Evolutionary conservation across 2,329 filamentous ascomycete genomes (phyloP).

Genomic region (Westerdykella aurantiaca): DNA sequence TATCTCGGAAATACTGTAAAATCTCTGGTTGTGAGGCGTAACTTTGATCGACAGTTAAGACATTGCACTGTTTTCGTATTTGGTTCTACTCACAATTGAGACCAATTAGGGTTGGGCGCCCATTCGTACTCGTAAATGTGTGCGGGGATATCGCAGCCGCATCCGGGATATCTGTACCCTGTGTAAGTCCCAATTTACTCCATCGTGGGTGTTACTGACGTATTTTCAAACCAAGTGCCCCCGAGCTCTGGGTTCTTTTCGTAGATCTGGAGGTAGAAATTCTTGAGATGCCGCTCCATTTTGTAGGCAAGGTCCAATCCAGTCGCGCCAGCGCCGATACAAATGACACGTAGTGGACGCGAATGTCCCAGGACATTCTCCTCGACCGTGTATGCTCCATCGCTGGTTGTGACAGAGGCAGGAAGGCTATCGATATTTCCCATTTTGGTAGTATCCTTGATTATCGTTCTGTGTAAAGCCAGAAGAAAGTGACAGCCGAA

Average conservation of each 20-base stretch:
- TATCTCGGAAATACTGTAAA: conserved; percentile 27
- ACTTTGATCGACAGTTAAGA: too few relatives aligned
- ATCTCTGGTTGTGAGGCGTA: conserved; percentile 34
- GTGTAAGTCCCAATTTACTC: conserved; percentile 40
- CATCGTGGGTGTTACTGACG: conserved; percentile 24
- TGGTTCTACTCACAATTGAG: too few relatives aligned
- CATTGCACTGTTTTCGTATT: too few relatives aligned
- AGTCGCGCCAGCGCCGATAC: conserved; percentile 30
- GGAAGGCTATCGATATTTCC: too few relatives aligned
- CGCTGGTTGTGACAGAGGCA: too few relatives aligned
- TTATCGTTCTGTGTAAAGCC: too few relatives aligned
- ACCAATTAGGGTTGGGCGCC: conserved; percentile 35
- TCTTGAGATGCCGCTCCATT: conserved; percentile 32
- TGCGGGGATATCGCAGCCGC: conserved; percentile 30
- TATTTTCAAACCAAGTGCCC: too few relatives aligned
- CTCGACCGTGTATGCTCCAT: too few relatives aligned
- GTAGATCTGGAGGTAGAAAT: conserved; percentile 34
- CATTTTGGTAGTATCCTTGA: too few relatives aligned
- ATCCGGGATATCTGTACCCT: conserved; percentile 32
- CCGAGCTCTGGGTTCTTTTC: too few relatives aligned
- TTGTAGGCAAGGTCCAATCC: conserved; percentile 39
- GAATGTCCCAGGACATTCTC: too few relatives aligned
- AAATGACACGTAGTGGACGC: conserved; percentile 16
- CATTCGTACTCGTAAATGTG: conserved; percentile 34
- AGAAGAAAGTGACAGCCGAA: too few relatives aligned